These are phyloP conservation scores for Crithidia expoeki DNA, from an alignment of 208 protist species.

Conservation along the genomic window DNA sequence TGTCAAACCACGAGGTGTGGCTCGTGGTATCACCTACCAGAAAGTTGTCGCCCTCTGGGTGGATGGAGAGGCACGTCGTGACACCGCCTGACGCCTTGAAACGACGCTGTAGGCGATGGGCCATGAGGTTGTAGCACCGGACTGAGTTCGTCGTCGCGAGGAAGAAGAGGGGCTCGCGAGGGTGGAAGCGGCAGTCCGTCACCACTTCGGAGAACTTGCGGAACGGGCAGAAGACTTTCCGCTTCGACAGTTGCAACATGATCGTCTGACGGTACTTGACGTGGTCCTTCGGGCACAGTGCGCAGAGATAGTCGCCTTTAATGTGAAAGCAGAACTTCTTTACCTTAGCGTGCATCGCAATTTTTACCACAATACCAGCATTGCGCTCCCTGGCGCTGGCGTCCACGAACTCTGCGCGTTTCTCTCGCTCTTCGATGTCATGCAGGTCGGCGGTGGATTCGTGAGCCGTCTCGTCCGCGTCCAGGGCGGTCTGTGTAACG, in stretches of 20 bases:
- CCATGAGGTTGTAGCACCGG: slow-evolving; percentile 98
- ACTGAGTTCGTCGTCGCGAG: slow-evolving; percentile 95
- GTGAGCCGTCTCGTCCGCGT: slow-evolving; percentile 83
- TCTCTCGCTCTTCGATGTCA: slow-evolving; percentile 86
- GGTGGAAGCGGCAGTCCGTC: slow-evolving; percentile 97
- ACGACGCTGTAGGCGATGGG: slow-evolving; percentile 96
- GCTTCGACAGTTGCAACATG: slow-evolving; percentile 93
- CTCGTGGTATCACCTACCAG: slow-evolving; percentile 92
- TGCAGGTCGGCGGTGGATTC: slow-evolving; percentile 76
- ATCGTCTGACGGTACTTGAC: slow-evolving; percentile 94
- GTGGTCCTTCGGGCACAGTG: slow-evolving; percentile 92
- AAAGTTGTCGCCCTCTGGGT: slow-evolving; percentile 98
- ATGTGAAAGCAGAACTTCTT: slow-evolving; percentile 90
- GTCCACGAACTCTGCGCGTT: slow-evolving; percentile 89
- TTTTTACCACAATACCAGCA: slow-evolving; percentile 89
- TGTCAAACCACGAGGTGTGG: slow-evolving; percentile 98
- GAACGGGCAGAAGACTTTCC: slow-evolving; percentile 92
- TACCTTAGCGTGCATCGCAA: slow-evolving; percentile 89
- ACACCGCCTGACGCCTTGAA: slow-evolving; percentile 89
- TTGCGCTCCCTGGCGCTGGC: slow-evolving; percentile 70
- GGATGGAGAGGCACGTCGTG: slow-evolving; percentile 95
- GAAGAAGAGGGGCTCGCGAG: slow-evolving; percentile 98
- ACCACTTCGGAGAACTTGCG: slow-evolving; percentile 91
- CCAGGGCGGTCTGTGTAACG: slow-evolving; percentile 82
- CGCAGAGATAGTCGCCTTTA: slow-evolving; percentile 91